A percentile compares a stretch with the other conserved stretches of the same genome.
These are phyloP conservation scores for Calonectria ilicicola DNA, from an alignment of 2,329 filamentous ascomycete genomes.

Conservation along the genomic window DNA sequence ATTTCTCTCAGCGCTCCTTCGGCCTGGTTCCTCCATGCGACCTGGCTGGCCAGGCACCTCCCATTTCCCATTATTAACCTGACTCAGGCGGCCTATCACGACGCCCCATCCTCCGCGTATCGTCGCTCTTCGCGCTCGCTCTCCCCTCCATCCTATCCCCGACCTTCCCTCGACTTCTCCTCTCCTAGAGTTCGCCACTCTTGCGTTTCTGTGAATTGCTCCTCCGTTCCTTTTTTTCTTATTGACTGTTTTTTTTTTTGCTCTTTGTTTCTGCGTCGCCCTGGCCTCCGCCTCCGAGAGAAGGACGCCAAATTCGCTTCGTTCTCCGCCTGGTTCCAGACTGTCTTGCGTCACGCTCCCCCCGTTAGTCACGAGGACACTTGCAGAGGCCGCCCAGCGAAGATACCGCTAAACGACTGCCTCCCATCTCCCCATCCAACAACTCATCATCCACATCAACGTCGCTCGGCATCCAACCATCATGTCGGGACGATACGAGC, in stretches of 20 bases:
- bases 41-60: constrained; percentile 7
- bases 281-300: not conserved
- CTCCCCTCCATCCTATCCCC: constrained; percentile 5
- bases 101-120: not conserved
- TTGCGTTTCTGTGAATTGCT: constrained; percentile 23
- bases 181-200: constrained; percentile 22
- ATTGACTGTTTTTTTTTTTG: not conserved
- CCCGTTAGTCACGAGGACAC: constrained; percentile 31
- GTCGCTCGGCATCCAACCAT: constrained; percentile 38
- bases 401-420: constrained; percentile 23
- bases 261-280: not conserved
- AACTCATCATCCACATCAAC: constrained; percentile 2
- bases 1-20: not conserved
- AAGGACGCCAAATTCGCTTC: not conserved
- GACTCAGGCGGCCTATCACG: not conserved
- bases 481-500: constrained; percentile 70
- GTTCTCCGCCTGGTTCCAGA: constrained; percentile 6
- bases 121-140: not conserved
- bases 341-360: not conserved
- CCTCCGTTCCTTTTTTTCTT: constrained; percentile 20
- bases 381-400: constrained; percentile 37
- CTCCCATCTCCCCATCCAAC: constrained; percentile 9
- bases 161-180: constrained; percentile 35
- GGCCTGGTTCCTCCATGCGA: not conserved
- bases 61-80: constrained; percentile 1